phyloP scores from a whole-genome alignment of 768 basidiomycete species.

The Boletus tomentosulus region DNA sequence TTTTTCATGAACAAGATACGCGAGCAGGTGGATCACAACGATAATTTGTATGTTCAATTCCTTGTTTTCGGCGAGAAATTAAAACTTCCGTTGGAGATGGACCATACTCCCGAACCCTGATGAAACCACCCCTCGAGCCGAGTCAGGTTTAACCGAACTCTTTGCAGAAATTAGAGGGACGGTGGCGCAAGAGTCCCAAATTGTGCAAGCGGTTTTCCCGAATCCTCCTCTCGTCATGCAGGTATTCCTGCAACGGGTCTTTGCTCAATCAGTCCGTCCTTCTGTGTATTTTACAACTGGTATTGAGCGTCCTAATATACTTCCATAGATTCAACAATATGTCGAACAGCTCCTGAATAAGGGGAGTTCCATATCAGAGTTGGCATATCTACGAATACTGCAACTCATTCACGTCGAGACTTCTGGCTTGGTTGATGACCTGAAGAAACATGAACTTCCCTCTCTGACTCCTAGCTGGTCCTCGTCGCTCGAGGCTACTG shows the following conservation, averaged over 20 bases:
- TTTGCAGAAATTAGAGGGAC: conserved; percentile 87
- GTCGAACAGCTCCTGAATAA: conserved; percentile 84
- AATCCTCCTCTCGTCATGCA: conserved; percentile 97
- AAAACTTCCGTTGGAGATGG: conserved; percentile 63
- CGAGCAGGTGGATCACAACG: conserved; percentile 51
- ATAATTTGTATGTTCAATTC: conserved; percentile 46
- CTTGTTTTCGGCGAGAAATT: background rate
- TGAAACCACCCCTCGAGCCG: conserved; percentile 67
- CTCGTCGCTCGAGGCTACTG: conserved; percentile 52
- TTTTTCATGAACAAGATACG: conserved; percentile 96
- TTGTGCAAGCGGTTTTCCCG: conserved; percentile 98
- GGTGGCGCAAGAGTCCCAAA: conserved; percentile 93
- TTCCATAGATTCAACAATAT: conserved; percentile 86
- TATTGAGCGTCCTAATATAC: conserved; percentile 4
- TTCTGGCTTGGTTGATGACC: conserved; percentile 78
- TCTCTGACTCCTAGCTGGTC: conserved; percentile 56
- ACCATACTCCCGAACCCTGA: conserved; percentile 74
- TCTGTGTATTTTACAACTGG: background rate
- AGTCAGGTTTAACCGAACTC: conserved; percentile 73
- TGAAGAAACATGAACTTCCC: conserved; percentile 86
- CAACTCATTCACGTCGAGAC: conserved; percentile 83
- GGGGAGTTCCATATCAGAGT: conserved; percentile 71
- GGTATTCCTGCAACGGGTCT: conserved; percentile 94
- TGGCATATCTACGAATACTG: conserved; percentile 87
- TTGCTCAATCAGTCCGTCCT: conserved; percentile 85